Percentiles rank a stretch among this genome's conserved stretches.
Evolutionary conservation across 176 grass and related monocot species (phyloP).

Genomic region (Oryza brachyantha): DNA sequence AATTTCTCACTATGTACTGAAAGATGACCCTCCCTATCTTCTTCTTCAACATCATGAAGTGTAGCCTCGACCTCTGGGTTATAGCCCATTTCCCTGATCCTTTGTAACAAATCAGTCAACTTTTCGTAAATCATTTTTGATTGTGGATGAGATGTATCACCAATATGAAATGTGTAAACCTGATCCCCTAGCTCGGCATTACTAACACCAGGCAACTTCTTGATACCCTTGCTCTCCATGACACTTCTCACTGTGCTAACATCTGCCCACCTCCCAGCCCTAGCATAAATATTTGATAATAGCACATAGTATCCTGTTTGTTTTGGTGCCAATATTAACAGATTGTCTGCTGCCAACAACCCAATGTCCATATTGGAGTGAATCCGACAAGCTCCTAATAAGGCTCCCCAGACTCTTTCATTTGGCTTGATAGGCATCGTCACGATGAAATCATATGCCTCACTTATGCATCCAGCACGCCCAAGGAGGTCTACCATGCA

Average conservation of each 20-base stretch:
- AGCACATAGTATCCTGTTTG: constrained; percentile 80
- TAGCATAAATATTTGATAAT: constrained; percentile 87
- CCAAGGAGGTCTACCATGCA: constrained; percentile 82
- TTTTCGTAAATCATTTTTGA: constrained; percentile 72
- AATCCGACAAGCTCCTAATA: constrained; percentile 67
- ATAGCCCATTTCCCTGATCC: constrained; percentile 72
- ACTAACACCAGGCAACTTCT: constrained; percentile 71
- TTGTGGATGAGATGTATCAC: constrained; percentile 66
- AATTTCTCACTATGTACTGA: constrained; percentile 78
- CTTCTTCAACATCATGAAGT: constrained; percentile 87
- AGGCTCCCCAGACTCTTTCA: constrained; percentile 74
- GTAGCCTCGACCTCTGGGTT: constrained; percentile 51
- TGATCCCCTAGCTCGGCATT: constrained; percentile 60
- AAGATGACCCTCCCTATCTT: constrained; percentile 78
- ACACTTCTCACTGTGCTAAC: constrained; percentile 61
- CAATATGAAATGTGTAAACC: constrained; percentile 64
- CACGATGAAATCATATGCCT: constrained; percentile 74
- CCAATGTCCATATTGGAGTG: constrained; percentile 82
- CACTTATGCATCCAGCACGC: constrained; percentile 50
- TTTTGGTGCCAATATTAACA: constrained; percentile 66
- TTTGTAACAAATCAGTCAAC: constrained; percentile 54
- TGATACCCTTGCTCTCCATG: constrained; percentile 69
- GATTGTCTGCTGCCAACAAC: constrained; percentile 58
- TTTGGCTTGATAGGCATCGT: constrained; percentile 63
- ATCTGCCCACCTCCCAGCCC: constrained; percentile 65